Conservation (phyloP, 75 land plant genomes). For the Pinus tabuliformis region DNA sequence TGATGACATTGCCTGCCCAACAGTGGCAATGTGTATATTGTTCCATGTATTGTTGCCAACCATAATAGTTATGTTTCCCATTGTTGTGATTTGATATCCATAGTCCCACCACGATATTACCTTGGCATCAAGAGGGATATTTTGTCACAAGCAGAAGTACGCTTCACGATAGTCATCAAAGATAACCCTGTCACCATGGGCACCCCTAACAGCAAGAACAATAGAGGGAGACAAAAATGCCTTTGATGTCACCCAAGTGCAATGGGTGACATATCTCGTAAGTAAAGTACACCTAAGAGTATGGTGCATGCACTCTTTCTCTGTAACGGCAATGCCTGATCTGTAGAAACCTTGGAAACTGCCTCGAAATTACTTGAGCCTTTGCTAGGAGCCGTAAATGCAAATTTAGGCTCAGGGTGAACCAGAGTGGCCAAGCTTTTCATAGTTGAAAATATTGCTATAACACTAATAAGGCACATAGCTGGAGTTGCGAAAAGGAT, state of each 20-base stretch:
- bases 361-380: no score
- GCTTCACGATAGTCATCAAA: constrained; percentile 99
- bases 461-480: constrained; percentile 90
- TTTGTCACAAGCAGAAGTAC: constrained; percentile 94
- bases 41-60: constrained; percentile 99
- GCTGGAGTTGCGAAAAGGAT: constrained; percentile 98
- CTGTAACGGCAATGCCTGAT: no score
- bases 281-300: constrained; percentile 74
- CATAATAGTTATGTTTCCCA: constrained; percentile 98
- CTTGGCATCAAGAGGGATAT: constrained; percentile 96
- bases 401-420: background rate
- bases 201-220: no score
- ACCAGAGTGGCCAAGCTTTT: constrained; percentile 70
- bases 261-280: constrained; percentile 86
- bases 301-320: constrained; percentile 47
- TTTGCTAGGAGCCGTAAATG: no score
- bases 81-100: constrained; percentile 99
- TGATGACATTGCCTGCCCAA: constrained; percentile 98
- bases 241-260: constrained; percentile 99
- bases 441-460: constrained; percentile 90
- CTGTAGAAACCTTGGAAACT: no score
- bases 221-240: no score
- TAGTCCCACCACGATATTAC: constrained; percentile 99
- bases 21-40: constrained; percentile 98
- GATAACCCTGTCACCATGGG: constrained; percentile 91